Conservation (phyloP, 2,329 filamentous ascomycete genomes). For the Apiospora saccharicola region DNA sequence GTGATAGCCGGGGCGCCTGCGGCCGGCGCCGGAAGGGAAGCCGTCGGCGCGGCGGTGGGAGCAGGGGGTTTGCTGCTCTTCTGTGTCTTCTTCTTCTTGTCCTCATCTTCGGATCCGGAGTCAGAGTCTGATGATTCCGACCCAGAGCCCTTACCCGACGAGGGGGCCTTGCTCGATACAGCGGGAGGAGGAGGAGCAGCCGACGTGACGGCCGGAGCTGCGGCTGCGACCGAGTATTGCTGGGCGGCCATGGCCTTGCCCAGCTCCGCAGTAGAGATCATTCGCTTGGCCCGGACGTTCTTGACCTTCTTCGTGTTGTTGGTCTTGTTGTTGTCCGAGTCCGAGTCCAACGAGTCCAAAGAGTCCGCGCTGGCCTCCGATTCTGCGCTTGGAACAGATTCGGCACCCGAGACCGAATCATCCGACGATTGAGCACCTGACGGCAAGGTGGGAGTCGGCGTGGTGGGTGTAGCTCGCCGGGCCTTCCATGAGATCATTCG, state of each 20-base stretch:
- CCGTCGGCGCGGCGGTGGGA: neutral
- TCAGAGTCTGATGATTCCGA: neutral
- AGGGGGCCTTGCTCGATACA: neutral
- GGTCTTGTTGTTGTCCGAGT: neutral
- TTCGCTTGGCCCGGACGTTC: neutral
- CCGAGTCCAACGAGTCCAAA: neutral
- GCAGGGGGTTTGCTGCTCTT: neutral
- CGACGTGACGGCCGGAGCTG: neutral
- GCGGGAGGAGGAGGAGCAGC: too few relatives aligned
- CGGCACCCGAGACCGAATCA: neutral
- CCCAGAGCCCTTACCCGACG: neutral
- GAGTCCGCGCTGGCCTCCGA: neutral
- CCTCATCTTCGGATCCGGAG: neutral
- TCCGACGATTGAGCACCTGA: neutral
- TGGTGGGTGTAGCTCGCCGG: neutral
- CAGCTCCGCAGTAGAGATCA: slow-evolving; percentile 6
- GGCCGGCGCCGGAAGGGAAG: neutral
- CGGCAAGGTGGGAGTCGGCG: neutral
- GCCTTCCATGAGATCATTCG: neutral
- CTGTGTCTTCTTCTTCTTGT: neutral
- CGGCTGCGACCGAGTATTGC: neutral
- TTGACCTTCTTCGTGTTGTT: too few relatives aligned
- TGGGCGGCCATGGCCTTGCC: neutral
- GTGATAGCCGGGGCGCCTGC: neutral
- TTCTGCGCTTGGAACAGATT: neutral